Percentiles rank a stretch among this genome's conserved stretches.
phyloP scores from a whole-genome alignment of 768 basidiomycete genomes.

The Pulveroboletus ravenelii region DNA sequence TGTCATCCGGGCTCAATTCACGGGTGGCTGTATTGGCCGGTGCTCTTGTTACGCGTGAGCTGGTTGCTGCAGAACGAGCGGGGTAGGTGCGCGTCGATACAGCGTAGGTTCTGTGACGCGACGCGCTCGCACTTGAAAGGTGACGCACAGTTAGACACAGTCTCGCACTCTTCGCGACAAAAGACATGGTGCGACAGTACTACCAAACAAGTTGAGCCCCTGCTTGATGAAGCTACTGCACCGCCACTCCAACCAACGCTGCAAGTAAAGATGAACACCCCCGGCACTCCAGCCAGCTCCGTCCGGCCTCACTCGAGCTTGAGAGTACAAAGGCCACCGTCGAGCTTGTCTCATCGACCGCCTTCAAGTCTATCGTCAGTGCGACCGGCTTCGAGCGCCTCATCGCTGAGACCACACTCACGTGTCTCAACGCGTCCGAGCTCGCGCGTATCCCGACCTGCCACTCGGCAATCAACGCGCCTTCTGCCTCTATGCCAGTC shows the following conservation, averaged over 20 bases:
- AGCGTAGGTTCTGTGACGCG: slow-evolving; percentile 14
- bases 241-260: slow-evolving; percentile 2
- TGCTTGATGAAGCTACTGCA: not conserved
- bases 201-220: not conserved
- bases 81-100: slow-evolving; percentile 24
- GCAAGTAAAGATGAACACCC: slow-evolving; percentile 16
- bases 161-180: slow-evolving; percentile 11
- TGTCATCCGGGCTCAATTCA: slow-evolving; percentile 17
- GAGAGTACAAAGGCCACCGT: slow-evolving; percentile 26
- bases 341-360: slow-evolving; percentile 39
- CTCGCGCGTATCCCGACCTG: slow-evolving; percentile 48
- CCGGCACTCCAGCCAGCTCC: slow-evolving; percentile 9
- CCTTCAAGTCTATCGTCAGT: slow-evolving; percentile 46
- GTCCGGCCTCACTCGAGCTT: slow-evolving; percentile 20
- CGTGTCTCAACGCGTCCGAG: slow-evolving; percentile 34
- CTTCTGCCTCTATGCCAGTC: slow-evolving; percentile 51
- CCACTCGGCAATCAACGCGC: slow-evolving; percentile 47
- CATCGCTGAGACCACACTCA: slow-evolving; percentile 31
- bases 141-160: slow-evolving; percentile 8
- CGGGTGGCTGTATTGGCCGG: slow-evolving; percentile 29
- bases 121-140: not conserved
- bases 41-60: slow-evolving; percentile 24
- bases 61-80: slow-evolving; percentile 19
- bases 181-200: slow-evolving; percentile 11
- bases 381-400: slow-evolving; percentile 42